These are phyloP conservation scores for Pelargonium australe DNA, from an alignment of 441 rosid genomes.

Conservation along the genomic window DNA sequence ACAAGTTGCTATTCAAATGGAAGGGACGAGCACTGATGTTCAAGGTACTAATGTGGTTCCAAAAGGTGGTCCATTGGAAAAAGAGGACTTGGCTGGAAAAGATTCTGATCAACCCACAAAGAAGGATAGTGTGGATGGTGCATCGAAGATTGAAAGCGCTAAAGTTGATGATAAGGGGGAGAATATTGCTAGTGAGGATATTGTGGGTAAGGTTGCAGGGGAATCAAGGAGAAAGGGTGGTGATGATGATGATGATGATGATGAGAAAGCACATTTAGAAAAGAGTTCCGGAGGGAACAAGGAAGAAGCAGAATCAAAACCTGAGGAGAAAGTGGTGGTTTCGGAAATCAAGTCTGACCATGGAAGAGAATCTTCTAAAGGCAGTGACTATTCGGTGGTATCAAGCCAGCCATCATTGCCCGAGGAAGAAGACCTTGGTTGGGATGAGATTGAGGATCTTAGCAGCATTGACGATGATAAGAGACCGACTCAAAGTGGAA, in stretches of 20 bases:
- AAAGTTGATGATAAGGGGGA: background rate
- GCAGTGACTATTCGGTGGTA: conserved; percentile 27
- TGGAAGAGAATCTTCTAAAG: conserved; percentile 27
- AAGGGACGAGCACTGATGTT: background rate
- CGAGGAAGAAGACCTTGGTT: conserved; percentile 81
- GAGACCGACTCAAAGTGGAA: conserved; percentile 38
- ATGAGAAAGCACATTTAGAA: conserved; percentile 17
- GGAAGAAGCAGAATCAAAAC: background rate
- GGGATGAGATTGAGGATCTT: conserved; percentile 97
- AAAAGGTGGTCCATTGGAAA: conserved; percentile 2
- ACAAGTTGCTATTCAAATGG: background rate
- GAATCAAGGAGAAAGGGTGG: background rate
- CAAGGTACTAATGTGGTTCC: background rate
- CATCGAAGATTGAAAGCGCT: background rate
- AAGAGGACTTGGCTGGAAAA: background rate
- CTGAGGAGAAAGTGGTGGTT: conserved; percentile 21
- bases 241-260: background rate
- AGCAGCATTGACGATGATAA: conserved; percentile 61
- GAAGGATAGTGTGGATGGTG: background rate
- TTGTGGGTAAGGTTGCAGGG: background rate
- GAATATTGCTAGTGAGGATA: background rate
- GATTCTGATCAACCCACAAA: background rate
- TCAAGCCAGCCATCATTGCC: conserved; percentile 33
- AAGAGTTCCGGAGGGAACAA: background rate
- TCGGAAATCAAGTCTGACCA: conserved; percentile 17